Conservation (phyloP, 202 grass and related monocot species). For the Alloteropsis angusta region DNA sequence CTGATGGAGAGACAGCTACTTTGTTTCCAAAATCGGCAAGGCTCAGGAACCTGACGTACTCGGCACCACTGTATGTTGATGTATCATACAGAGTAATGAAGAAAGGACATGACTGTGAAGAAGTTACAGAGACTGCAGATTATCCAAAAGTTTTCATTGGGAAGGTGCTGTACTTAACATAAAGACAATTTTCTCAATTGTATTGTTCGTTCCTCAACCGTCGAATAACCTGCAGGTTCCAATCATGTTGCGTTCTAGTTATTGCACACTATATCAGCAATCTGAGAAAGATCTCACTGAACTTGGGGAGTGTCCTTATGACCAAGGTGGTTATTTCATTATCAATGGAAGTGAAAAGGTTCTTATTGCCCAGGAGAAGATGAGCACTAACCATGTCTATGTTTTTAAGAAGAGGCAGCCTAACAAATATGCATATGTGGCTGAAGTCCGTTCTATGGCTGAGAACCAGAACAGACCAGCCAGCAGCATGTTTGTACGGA, state of each 20-base stretch:
- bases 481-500: conserved; percentile 97
- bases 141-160: conserved; percentile 93
- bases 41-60: conserved; percentile 87
- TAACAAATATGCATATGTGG: conserved; percentile 88
- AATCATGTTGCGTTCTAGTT: conserved; percentile 90
- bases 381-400: conserved; percentile 94
- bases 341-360: conserved; percentile 97
- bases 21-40: conserved; percentile 91
- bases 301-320: conserved; percentile 83
- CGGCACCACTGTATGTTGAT: conserved; percentile 79
- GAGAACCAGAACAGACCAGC: conserved; percentile 92
- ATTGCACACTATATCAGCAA: conserved; percentile 78
- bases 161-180: conserved; percentile 46
- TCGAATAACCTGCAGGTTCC: conserved; percentile 45
- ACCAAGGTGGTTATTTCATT: conserved; percentile 92
- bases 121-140: conserved; percentile 78
- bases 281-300: conserved; percentile 90
- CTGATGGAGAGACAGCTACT: conserved; percentile 87
- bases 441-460: conserved; percentile 80
- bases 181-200: conserved; percentile 7
- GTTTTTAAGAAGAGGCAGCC: conserved; percentile 95
- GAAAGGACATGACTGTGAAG: conserved; percentile 92
- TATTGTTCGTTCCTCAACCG: neutral
- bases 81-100: conserved; percentile 85
- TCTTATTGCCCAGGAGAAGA: conserved; percentile 92